These are phyloP conservation scores for Anthracocystis panici-leucophaei DNA, from an alignment of 1,284 basidiomycete genomes.

Conservation along the genomic window DNA sequence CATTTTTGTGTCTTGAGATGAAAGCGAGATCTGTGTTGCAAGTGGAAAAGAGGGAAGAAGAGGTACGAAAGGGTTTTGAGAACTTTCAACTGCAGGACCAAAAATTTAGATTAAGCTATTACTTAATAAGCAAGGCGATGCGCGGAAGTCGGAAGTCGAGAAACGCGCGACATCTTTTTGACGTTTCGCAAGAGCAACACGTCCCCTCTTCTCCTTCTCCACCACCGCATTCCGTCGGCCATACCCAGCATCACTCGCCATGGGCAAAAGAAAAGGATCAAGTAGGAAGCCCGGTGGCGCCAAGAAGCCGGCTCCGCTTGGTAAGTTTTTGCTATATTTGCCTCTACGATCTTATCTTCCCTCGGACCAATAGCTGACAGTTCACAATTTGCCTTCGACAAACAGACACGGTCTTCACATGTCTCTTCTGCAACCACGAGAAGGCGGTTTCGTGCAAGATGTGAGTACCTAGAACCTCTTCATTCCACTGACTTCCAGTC, in stretches of 20 bases:
- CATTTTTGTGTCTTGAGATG: slow-evolving; percentile 17
- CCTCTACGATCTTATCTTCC: not conserved
- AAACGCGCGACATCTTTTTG: slow-evolving; percentile 21
- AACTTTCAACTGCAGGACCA: slow-evolving; percentile 8
- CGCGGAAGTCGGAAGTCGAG: slow-evolving; percentile 16
- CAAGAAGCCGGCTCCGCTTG: slow-evolving; percentile 59
- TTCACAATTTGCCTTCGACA: not conserved
- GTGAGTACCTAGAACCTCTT: slow-evolving; percentile 71
- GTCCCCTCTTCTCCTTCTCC: not conserved
- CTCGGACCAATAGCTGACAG: not conserved
- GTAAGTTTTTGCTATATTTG: slow-evolving; percentile 24
- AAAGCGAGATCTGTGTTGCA: not conserved
- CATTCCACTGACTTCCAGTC: too few species aligned
- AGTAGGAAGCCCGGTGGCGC: slow-evolving; percentile 57
- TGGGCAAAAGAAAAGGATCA: slow-evolving; percentile 65
- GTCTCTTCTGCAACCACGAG: slow-evolving; percentile 89
- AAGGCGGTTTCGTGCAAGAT: slow-evolving; percentile 87
- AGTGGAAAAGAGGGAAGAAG: not conserved
- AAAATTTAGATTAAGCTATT: slow-evolving; percentile 32
- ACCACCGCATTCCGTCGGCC: not conserved
- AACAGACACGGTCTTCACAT: slow-evolving; percentile 70
- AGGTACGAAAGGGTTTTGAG: not conserved
- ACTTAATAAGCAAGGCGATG: slow-evolving; percentile 1
- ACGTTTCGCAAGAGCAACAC: not conserved
- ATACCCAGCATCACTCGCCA: slow-evolving; percentile 8